phyloP scores from a whole-genome alignment of 257 asterid genomes.

The Solanum sparsipilum region DNA sequence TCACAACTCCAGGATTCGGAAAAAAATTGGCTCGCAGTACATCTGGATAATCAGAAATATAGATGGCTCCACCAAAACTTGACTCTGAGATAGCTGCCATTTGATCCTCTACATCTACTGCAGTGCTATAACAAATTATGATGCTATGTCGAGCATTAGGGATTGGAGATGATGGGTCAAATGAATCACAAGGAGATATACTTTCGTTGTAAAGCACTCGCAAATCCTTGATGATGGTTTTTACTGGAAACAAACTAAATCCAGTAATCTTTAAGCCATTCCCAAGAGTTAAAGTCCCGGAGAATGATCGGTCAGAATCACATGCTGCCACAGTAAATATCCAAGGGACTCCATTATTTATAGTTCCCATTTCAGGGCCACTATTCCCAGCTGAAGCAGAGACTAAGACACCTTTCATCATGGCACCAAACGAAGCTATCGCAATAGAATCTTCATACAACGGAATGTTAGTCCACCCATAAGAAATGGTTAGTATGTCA shows the following conservation, averaged over 20 bases:
- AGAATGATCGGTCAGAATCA: background rate
- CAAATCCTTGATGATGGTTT: background rate
- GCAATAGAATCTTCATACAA: background rate
- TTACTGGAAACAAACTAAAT: background rate
- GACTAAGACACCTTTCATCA: slow-evolving; percentile 1
- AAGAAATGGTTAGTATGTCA: background rate
- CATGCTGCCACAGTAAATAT: background rate
- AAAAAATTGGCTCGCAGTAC: background rate
- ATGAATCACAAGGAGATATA: background rate
- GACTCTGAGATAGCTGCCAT: background rate
- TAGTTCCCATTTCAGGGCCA: background rate
- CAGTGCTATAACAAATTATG: background rate
- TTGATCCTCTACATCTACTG: background rate
- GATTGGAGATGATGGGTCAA: background rate
- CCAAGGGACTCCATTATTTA: background rate
- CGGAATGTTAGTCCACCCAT: background rate
- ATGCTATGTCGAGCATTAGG: background rate
- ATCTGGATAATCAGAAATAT: background rate
- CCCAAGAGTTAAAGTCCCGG: background rate
- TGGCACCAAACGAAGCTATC: background rate
- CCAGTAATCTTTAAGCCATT: background rate
- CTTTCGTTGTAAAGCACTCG: background rate
- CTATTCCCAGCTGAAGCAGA: background rate
- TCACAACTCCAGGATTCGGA: background rate
- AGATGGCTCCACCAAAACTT: background rate